A percentile compares a stretch with the other conserved stretches of the same genome.
phyloP scores from a whole-genome alignment of 306 rosid genomes.

The Prunus campanulata region DNA sequence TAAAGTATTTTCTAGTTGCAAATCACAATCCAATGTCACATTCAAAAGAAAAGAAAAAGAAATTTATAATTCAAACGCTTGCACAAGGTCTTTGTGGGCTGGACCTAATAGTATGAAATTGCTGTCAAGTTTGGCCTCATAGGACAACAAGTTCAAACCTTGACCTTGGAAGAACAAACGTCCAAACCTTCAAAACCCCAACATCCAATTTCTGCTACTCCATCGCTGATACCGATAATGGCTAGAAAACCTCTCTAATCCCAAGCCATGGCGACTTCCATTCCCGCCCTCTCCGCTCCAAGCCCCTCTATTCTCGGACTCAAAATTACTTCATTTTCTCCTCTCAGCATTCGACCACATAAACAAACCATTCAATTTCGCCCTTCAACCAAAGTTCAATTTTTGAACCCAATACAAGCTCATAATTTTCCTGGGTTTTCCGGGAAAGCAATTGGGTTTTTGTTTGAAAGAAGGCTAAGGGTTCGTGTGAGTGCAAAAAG shows the following conservation, averaged over 20 bases:
- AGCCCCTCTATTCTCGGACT: conserved; percentile 38
- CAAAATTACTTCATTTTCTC: conserved; percentile 24
- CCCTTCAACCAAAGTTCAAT: conserved; percentile 28
- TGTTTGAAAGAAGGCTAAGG: conserved; percentile 29
- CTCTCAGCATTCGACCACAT: conserved; percentile 8
- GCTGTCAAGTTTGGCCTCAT: neutral
- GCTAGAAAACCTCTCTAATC: conserved; percentile 20
- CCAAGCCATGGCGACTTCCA: conserved; percentile 47
- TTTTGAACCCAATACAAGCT: conserved; percentile 19
- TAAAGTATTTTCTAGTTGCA: too few relatives aligned
- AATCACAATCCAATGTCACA: neutral
- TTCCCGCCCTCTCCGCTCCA: conserved; percentile 38
- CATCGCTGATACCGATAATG: conserved; percentile 15
- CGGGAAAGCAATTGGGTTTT: conserved; percentile 26
- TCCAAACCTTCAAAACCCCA: conserved; percentile 19
- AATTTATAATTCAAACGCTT: too few relatives aligned
- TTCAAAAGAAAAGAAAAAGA: neutral
- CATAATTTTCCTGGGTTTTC: conserved; percentile 28
- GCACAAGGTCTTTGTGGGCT: neutral
- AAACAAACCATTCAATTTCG: conserved; percentile 18
- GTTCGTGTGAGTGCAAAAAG: conserved; percentile 28
- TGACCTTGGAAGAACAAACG: neutral
- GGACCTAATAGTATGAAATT: neutral
- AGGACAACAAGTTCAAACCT: neutral
- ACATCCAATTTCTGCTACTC: neutral